Evolutionary conservation across 2,329 filamentous ascomycete species (phyloP), one percentile per base, ranked within the genome.

Genomic region (Trichoderma gracile): DNA sequence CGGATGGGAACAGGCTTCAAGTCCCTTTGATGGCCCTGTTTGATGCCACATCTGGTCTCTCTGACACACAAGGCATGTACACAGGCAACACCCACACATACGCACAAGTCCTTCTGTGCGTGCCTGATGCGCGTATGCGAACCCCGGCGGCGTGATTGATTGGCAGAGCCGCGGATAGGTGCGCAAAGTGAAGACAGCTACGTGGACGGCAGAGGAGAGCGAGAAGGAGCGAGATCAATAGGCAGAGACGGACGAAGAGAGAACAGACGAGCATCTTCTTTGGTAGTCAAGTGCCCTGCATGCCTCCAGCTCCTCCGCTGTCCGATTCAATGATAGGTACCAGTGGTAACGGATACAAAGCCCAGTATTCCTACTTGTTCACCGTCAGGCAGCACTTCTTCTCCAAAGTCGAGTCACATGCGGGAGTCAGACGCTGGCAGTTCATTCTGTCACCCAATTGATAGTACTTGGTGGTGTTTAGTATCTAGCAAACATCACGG

Each of bases 121-220:
- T 40, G 21, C 52, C 25, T 59, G 50, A 27, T 45, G 46, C 10
- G 19, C 33, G 52, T 59, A 38, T 59, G 30, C 30, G 56, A 59
- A 42, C 9, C 17, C 3, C 14, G 46, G 56, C 56, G 40, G 56
- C 56, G 42, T 40, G 56, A 19, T 30, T 50, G 30, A 57, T 46
- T 46, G 56, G 45, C 17, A 25, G 2, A 46, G 9, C 10, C n/a
- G 33, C 14, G 17, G 38, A n/a, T n/a, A n/a, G n/a, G n/a, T n/a
- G n/a, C n/a, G n/a, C n/a, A n/a, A n/a, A n/a, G n/a, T n/a, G n/a
- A n/a, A n/a, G n/a, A n/a, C n/a, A n/a, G 33, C n/a, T 15, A 30
- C n/a, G 52, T 10, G 33, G 10, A 38, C 33, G 10, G 33, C 9
- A 14, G 9, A 33, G 12, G 10, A 14, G 33, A 38, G 33, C 10